phyloP scores from a whole-genome alignment of 2,329 filamentous ascomycete genomes.

The Aspergillus hortae region DNA sequence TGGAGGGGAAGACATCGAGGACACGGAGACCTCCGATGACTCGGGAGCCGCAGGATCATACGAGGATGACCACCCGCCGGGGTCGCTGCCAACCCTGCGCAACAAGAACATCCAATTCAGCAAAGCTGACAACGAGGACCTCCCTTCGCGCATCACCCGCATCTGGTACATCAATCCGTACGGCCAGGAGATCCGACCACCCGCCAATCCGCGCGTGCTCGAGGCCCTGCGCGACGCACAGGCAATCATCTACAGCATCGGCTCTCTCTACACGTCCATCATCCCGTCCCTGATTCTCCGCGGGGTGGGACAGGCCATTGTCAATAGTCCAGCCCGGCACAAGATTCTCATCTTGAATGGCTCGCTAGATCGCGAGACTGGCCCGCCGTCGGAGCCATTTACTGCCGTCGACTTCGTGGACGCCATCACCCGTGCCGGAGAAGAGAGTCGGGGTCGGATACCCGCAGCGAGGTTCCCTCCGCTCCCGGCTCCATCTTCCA shows the following conservation, averaged over 20 bases:
- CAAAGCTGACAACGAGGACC: constrained; percentile 75
- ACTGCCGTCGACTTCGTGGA: constrained; percentile 76
- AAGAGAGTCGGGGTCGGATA: constrained; percentile 58
- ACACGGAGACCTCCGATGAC: constrained; percentile 29
- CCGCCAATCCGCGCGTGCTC: constrained; percentile 76
- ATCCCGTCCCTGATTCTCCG: constrained; percentile 77
- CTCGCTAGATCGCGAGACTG: constrained; percentile 80
- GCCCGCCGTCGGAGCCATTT: constrained; percentile 62
- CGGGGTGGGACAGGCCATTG: constrained; percentile 66
- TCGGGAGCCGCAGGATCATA: constrained; percentile 25
- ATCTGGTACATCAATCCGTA: constrained; percentile 99
- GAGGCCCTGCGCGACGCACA: constrained; percentile 62
- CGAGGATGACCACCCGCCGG: constrained; percentile 46
- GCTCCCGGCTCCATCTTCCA: constrained; percentile 6
- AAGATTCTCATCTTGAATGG: constrained; percentile 87
- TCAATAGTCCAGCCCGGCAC: constrained; percentile 50
- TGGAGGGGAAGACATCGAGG: constrained; percentile 29
- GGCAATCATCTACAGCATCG: constrained; percentile 84
- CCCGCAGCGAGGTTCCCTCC: constrained; percentile 4
- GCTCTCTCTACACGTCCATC: constrained; percentile 87
- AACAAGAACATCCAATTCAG: constrained; percentile 78
- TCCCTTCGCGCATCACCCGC: constrained; percentile 72
- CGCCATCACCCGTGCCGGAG: constrained; percentile 71
- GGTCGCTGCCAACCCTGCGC: constrained; percentile 74
- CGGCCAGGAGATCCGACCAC: constrained; percentile 87